Evolutionary conservation across 805 yeast genomes (phyloP).

Genomic region (Vanderwaltozyma tropicalis): DNA sequence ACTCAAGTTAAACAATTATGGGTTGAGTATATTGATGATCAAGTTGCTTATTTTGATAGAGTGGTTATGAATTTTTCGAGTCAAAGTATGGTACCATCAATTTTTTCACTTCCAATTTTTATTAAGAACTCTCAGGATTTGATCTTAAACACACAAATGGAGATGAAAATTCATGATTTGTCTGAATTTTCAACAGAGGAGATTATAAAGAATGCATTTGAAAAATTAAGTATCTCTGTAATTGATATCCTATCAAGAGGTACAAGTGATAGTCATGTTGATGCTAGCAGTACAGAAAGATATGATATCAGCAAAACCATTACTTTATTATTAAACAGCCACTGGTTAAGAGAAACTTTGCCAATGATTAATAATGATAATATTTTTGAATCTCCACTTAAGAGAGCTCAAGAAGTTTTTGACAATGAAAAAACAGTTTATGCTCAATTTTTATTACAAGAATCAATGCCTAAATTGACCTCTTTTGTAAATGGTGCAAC

Average conservation of each 20-base stretch:
- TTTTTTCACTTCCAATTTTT: slow-evolving; percentile 39
- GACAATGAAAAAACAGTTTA: slow-evolving; percentile 32
- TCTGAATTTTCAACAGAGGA: slow-evolving; percentile 2
- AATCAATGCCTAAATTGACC: slow-evolving; percentile 56
- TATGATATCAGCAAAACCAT: slow-evolving; percentile 32
- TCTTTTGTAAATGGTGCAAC: slow-evolving; percentile 59
- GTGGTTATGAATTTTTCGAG: slow-evolving; percentile 21
- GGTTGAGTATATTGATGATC: slow-evolving; percentile 49
- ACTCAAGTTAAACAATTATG: slow-evolving; percentile 45
- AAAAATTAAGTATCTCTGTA: slow-evolving; percentile 3
- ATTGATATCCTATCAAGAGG: slow-evolving; percentile 2
- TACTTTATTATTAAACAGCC: slow-evolving; percentile 43
- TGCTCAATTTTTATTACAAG: slow-evolving; percentile 36
- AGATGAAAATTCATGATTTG: background rate
- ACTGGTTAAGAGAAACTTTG: slow-evolving; percentile 38
- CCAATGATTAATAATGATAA: slow-evolving; percentile 15
- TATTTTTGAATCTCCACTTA: slow-evolving; percentile 14
- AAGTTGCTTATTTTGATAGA: slow-evolving; percentile 37
- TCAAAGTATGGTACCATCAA: slow-evolving; percentile 35
- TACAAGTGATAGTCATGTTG: background rate
- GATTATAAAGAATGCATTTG: slow-evolving; percentile 1
- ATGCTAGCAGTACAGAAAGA: background rate
- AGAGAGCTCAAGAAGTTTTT: slow-evolving; percentile 20
- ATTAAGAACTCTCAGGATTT: slow-evolving; percentile 26
- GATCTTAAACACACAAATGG: slow-evolving; percentile 23